Percentiles rank a stretch among this genome's conserved stretches.
These are phyloP conservation scores for Aegilops longissima DNA, from an alignment of 176 grass and related monocot species.

Conservation along the genomic window DNA sequence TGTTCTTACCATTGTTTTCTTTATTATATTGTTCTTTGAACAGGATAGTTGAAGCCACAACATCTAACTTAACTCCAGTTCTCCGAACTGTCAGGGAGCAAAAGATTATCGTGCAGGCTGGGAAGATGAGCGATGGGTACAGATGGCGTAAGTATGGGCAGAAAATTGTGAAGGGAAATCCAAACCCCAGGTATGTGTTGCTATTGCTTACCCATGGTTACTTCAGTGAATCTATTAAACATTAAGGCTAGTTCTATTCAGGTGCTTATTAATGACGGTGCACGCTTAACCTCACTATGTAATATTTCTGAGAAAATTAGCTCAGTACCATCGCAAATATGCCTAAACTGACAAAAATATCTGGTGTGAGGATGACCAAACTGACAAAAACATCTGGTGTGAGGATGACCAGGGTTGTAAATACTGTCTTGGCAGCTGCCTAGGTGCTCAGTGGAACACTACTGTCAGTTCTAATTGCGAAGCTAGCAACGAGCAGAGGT, in stretches of 20 bases:
- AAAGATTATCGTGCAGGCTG: slow-evolving; percentile 83
- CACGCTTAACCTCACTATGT: not conserved
- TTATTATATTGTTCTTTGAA: slow-evolving; percentile 28
- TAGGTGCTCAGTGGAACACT: not conserved
- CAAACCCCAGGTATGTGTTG: slow-evolving; percentile 79
- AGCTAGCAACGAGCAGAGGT: no score
- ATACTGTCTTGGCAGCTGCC: not conserved
- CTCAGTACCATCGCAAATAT: not conserved
- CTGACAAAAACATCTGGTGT: not conserved
- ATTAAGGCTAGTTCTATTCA: not conserved
- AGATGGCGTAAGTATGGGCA: slow-evolving; percentile 99
- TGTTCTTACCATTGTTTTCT: slow-evolving; percentile 28
- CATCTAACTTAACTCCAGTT: slow-evolving; percentile 50
- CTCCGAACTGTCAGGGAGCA: slow-evolving; percentile 79
- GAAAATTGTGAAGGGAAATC: slow-evolving; percentile 98
- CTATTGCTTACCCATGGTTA: slow-evolving; percentile 4
- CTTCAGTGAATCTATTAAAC: not conserved
- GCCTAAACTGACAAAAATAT: not conserved
- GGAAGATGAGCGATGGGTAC: slow-evolving; percentile 85
- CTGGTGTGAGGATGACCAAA: not conserved
- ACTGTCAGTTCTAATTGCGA: no score
- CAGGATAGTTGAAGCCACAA: slow-evolving; percentile 56
- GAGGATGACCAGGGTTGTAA: not conserved
- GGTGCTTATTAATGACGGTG: not conserved
- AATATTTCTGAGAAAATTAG: slow-evolving; percentile 1